Conservation (phyloP, 2,329 filamentous ascomycete genomes). For the Trichoderma sp. region DNA sequence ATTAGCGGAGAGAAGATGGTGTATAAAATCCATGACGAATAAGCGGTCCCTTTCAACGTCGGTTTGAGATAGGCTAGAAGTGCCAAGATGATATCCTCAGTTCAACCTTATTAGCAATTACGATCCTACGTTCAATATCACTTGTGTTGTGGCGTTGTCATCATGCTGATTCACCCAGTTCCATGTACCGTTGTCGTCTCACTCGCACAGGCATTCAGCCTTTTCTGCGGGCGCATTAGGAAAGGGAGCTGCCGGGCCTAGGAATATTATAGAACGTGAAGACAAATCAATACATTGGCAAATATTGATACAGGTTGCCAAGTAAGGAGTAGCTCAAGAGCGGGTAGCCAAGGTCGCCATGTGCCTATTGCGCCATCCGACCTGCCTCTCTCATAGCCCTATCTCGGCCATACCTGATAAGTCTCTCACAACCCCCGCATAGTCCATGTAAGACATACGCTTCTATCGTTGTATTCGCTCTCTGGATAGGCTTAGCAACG, state of each 20-base stretch:
- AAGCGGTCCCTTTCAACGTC: background rate
- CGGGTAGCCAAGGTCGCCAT: background rate
- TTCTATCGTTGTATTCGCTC: background rate
- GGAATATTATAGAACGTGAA: background rate
- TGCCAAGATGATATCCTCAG: background rate
- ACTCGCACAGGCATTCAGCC: background rate
- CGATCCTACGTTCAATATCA: background rate
- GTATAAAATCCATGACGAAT: conserved; percentile 24
- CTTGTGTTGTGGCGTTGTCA: background rate
- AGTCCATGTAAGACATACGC: background rate
- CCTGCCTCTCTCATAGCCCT: background rate
- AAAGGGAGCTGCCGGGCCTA: background rate
- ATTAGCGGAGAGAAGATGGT: conserved; percentile 45
- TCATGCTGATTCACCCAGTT: background rate
- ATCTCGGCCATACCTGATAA: background rate
- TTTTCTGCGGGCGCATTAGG: background rate
- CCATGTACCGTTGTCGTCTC: background rate
- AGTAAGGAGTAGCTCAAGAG: background rate
- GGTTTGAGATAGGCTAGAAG: background rate
- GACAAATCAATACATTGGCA: background rate
- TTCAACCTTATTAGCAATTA: background rate
- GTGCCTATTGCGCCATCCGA: background rate
- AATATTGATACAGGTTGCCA: background rate
- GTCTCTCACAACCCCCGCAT: background rate
- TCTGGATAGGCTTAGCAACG: background rate